These are phyloP conservation scores for Heliamphora exappendiculata DNA, from an alignment of 148 eudicot species.

Conservation along the genomic window DNA sequence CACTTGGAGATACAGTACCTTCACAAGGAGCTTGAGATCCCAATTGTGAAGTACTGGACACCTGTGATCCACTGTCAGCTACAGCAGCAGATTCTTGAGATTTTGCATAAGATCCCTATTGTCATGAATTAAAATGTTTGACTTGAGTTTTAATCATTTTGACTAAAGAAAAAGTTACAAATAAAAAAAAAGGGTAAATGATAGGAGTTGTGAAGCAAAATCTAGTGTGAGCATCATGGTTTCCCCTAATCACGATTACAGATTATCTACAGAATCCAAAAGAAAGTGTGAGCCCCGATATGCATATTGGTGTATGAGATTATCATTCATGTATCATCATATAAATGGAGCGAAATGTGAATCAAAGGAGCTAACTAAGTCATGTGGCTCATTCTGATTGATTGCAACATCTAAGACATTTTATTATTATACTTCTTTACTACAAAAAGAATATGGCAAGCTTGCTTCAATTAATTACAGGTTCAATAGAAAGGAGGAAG, in stretches of 20 bases:
- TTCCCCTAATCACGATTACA: no score
- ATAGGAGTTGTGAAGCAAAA: no score
- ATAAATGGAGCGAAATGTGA: neutral
- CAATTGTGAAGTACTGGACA: constrained; percentile 39
- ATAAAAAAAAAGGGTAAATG: no score
- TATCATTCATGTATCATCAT: no score
- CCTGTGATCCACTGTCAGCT: constrained; percentile 50
- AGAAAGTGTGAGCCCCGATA: neutral
- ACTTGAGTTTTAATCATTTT: neutral
- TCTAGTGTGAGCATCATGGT: no score
- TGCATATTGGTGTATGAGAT: no score
- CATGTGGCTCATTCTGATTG: neutral
- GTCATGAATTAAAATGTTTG: constrained; percentile 7
- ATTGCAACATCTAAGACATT: neutral
- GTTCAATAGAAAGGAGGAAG: neutral
- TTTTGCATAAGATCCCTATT: constrained; percentile 54
- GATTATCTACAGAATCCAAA: neutral
- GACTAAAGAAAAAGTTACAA: constrained; percentile 1
- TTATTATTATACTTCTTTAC: no score
- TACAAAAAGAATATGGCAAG: no score
- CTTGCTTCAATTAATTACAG: neutral
- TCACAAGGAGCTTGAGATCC: constrained; percentile 35
- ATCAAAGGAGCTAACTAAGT: neutral
- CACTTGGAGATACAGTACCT: constrained; percentile 36
- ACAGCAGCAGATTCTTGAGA: constrained; percentile 39